Percentiles rank a stretch among this genome's conserved stretches.
phyloP scores from a whole-genome alignment of 1,284 basidiomycete genomes.

The Ceratobasidium papillatum region DNA sequence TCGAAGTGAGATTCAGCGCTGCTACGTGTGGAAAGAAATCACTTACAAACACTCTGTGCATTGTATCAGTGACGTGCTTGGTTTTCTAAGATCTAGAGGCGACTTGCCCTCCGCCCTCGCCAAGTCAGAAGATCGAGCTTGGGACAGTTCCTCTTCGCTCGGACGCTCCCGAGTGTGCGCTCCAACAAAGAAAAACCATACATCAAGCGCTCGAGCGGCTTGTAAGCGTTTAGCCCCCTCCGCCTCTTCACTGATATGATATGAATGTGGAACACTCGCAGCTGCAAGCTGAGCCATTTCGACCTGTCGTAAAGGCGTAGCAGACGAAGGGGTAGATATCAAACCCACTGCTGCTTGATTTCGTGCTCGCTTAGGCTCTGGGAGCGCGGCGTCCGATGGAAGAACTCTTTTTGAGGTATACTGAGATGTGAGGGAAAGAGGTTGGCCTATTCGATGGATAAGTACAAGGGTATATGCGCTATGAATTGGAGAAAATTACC shows the following conservation, averaged over 20 bases:
- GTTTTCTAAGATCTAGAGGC: background rate
- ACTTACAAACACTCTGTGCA: constrained; percentile 16
- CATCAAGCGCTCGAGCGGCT: background rate
- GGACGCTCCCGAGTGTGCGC: background rate
- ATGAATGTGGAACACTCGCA: background rate
- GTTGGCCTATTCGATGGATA: too few relatives aligned
- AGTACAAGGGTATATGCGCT: too few relatives aligned
- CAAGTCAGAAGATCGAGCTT: background rate
- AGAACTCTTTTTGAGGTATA: background rate
- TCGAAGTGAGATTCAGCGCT: background rate
- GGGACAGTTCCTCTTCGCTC: background rate
- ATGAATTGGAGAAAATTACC: too few relatives aligned
- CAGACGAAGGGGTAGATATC: background rate
- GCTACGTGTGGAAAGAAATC: too few relatives aligned
- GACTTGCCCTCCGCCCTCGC: background rate
- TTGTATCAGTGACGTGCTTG: background rate
- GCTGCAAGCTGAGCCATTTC: background rate
- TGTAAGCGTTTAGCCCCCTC: background rate
- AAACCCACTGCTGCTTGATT: background rate
- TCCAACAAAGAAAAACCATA: constrained; percentile 1
- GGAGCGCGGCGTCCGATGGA: background rate
- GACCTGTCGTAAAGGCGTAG: background rate
- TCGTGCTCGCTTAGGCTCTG: background rate
- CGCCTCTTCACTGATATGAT: background rate
- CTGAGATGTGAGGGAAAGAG: background rate